phyloP scores from a whole-genome alignment of 352 stramenopile genomes.

The Sclerospora graminicola region DNA sequence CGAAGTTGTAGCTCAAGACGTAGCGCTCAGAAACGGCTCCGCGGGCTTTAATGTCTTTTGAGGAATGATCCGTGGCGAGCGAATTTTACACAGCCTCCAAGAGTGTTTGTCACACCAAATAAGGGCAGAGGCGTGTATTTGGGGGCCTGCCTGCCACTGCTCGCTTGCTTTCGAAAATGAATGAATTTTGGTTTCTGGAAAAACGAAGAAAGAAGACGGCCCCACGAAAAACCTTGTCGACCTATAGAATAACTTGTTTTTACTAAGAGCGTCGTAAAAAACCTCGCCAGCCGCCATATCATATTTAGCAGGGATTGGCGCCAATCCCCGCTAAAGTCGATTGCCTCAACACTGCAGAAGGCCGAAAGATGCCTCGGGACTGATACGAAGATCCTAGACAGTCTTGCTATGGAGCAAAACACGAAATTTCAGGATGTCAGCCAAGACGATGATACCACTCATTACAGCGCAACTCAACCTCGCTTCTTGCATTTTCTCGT shows the following conservation, averaged over 20 bases:
- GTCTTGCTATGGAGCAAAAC: too few species aligned
- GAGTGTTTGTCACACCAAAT: constrained; percentile 40
- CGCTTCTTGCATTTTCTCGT: too few species aligned
- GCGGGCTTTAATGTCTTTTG: constrained; percentile 37
- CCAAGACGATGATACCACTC: too few species aligned
- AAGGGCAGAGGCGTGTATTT: constrained; percentile 27
- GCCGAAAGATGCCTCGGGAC: constrained; percentile 19
- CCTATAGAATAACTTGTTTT: constrained; percentile 5
- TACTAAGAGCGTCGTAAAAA: constrained; percentile 15
- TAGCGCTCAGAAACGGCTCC: constrained; percentile 2
- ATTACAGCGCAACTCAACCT: too few species aligned
- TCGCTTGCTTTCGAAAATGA: constrained; percentile 49
- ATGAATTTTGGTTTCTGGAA: constrained; percentile 20
- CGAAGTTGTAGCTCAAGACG: too few species aligned
- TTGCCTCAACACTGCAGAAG: constrained; percentile 8
- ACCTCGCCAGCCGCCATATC: constrained; percentile 16
- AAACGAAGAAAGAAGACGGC: constrained; percentile 1
- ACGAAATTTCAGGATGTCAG: too few species aligned
- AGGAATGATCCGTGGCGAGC: constrained; percentile 31
- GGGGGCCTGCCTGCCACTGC: constrained; percentile 28
- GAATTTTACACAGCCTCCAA: constrained; percentile 12
- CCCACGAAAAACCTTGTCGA: constrained; percentile 20
- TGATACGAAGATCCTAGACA: constrained; percentile 17
- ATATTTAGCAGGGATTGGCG: constrained; percentile 8
- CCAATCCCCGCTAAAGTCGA: constrained; percentile 13